These are phyloP conservation scores for Leccinum ponderosum DNA, from an alignment of 1,284 basidiomycete species.

Conservation along the genomic window DNA sequence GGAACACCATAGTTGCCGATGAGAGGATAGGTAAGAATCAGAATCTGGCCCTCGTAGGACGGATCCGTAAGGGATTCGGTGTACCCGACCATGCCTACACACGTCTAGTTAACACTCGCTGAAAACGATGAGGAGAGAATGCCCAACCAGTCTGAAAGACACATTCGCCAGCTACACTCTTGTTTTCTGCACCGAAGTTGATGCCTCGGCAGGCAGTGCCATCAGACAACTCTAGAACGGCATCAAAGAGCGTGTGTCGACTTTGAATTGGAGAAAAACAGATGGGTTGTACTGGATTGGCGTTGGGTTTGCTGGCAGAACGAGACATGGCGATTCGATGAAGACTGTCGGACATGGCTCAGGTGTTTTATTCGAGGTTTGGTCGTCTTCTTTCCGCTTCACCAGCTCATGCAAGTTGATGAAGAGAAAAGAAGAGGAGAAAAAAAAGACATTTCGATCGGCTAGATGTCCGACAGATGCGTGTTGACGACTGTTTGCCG, in stretches of 20 bases:
- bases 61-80: constrained; percentile 99
- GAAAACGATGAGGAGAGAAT: constrained; percentile 10
- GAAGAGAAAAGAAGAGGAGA: constrained; percentile 45
- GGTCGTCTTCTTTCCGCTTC: constrained; percentile 56
- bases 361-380: constrained; percentile 20
- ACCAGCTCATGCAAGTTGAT: constrained; percentile 41
- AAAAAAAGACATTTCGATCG: constrained; percentile 21
- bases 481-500: constrained; percentile 30
- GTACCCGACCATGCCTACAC: constrained; percentile 96
- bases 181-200: constrained; percentile 91
- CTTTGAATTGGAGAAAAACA: constrained; percentile 42
- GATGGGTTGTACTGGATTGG: constrained; percentile 53
- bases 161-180: constrained; percentile 95
- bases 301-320: constrained; percentile 42
- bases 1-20: constrained; percentile 99
- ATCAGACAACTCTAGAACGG: constrained; percentile 89
- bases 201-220: constrained; percentile 88
- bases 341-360: constrained; percentile 29
- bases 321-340: constrained; percentile 49
- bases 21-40: constrained; percentile 96
- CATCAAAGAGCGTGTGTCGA: constrained; percentile 41
- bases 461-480: constrained; percentile 2
- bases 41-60: constrained; percentile 98
- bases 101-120: constrained; percentile 7
- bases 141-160: constrained; percentile 98